A percentile compares a stretch with the other conserved stretches of the same genome.
These are phyloP conservation scores for Hyaloscypha finlandica DNA, from an alignment of 495 filamentous ascomycete genomes.

Conservation along the genomic window DNA sequence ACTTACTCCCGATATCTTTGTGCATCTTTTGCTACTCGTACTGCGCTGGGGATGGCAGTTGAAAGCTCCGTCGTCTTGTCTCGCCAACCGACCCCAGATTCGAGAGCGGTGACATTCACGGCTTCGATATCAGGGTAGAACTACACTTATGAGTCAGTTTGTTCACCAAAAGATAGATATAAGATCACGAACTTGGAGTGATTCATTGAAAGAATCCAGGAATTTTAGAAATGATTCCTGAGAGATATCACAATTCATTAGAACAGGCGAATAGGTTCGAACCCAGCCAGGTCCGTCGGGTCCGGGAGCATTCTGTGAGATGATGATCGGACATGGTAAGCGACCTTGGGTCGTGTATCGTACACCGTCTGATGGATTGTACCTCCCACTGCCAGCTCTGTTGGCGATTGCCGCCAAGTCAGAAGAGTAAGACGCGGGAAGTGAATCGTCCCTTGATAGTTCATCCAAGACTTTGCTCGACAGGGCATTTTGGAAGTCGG, in stretches of 20 bases:
- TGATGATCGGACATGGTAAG: constrained; percentile 24
- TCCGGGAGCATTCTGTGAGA: constrained; percentile 36
- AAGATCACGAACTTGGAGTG: constrained; percentile 27
- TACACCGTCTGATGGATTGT: neutral
- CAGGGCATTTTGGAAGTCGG: constrained; percentile 24
- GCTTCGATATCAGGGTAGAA: constrained; percentile 1
- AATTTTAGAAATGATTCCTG: constrained; percentile 44
- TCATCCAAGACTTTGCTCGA: constrained; percentile 24
- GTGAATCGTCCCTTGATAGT: neutral
- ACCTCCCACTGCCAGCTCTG: neutral
- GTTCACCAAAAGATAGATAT: neutral
- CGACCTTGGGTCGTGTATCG: neutral
- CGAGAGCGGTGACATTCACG: constrained; percentile 16
- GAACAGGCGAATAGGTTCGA: constrained; percentile 43
- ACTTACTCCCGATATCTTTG: constrained; percentile 8
- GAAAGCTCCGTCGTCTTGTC: neutral
- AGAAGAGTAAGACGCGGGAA: neutral
- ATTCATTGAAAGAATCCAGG: constrained; percentile 40
- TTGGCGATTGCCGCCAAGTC: neutral
- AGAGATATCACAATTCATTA: constrained; percentile 41
- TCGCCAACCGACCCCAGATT: neutral
- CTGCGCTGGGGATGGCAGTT: neutral
- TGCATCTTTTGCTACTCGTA: constrained; percentile 7
- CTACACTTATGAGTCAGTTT: neutral
- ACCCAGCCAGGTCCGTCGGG: constrained; percentile 40